phyloP scores from a whole-genome alignment of 192 early-diverging fungal genomes.

The Coemansia asiatica region DNA sequence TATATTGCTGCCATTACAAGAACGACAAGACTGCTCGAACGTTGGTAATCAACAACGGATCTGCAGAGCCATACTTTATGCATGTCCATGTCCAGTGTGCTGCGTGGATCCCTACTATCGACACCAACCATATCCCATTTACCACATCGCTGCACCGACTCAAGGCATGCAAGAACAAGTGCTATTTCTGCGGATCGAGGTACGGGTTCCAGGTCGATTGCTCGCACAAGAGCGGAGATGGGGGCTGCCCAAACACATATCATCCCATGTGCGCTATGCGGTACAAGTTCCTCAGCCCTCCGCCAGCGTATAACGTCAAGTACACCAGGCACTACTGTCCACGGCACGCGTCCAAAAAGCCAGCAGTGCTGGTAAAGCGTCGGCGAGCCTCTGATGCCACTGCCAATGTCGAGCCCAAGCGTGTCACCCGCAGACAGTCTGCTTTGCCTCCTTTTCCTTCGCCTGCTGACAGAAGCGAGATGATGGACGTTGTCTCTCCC shows the following conservation, averaged over 20 bases:
- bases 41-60: slow-evolving; percentile 19
- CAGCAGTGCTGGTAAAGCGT: slow-evolving; percentile 3
- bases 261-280: slow-evolving; percentile 53
- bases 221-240: slow-evolving; percentile 15
- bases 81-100: slow-evolving; percentile 54
- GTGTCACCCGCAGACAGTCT: slow-evolving; percentile 18
- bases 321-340: slow-evolving; percentile 30
- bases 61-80: slow-evolving; percentile 29
- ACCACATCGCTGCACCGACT: slow-evolving; percentile 30
- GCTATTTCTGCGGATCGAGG: slow-evolving; percentile 30
- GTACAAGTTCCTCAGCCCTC: slow-evolving; percentile 26
- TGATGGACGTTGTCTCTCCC: background rate
- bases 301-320: slow-evolving; percentile 31
- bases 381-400: slow-evolving; percentile 13
- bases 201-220: slow-evolving; percentile 45
- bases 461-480: background rate
- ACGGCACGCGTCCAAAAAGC: slow-evolving; percentile 8
- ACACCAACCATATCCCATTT: slow-evolving; percentile 43
- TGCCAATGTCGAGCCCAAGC: background rate
- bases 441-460: slow-evolving; percentile 10
- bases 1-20: slow-evolving; percentile 54
- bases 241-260: slow-evolving; percentile 23
- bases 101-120: slow-evolving; percentile 35
- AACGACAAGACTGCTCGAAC: slow-evolving; percentile 38
- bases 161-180: slow-evolving; percentile 13